Evolutionary conservation across 2,329 filamentous ascomycete species (phyloP).

Genomic region (Ophiocordyceps camponoti-leonardi): DNA sequence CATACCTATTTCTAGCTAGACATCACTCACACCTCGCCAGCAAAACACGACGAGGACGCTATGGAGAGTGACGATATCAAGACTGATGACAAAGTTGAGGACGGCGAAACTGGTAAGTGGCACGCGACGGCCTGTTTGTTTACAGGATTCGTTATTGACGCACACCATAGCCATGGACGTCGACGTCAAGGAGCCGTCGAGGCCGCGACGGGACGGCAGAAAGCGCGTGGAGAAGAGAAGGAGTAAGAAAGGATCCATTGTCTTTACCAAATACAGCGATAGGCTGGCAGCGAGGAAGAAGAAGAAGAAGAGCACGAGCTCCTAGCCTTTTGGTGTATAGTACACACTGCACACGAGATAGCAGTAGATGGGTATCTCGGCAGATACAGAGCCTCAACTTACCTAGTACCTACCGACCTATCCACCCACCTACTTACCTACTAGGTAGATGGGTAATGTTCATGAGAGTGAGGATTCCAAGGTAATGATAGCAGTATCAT

Average conservation of each 20-base stretch:
- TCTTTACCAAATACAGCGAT: slow-evolving; percentile 41
- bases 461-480: no score
- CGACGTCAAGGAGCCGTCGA: slow-evolving; percentile 28
- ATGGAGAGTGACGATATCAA: neutral
- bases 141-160: neutral
- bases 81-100: slow-evolving; percentile 11
- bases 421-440: no score
- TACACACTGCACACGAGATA: no score
- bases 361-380: no score
- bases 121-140: neutral
- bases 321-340: neutral
- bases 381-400: no score
- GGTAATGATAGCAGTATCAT: no score
- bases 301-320: slow-evolving; percentile 4
- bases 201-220: slow-evolving; percentile 22
- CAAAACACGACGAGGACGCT: neutral
- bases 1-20: neutral
- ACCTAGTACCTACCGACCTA: no score
- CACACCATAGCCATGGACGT: slow-evolving; percentile 34
- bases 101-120: slow-evolving; percentile 13
- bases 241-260: slow-evolving; percentile 37
- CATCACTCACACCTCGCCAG: neutral
- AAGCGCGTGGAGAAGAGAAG: slow-evolving; percentile 40
- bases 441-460: no score
- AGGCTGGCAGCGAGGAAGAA: slow-evolving; percentile 28